Evolutionary conservation across 2,329 filamentous ascomycete genomes (phyloP), one percentile per base, ranked within the genome.

Genomic region (Saccharata proteae): DNA sequence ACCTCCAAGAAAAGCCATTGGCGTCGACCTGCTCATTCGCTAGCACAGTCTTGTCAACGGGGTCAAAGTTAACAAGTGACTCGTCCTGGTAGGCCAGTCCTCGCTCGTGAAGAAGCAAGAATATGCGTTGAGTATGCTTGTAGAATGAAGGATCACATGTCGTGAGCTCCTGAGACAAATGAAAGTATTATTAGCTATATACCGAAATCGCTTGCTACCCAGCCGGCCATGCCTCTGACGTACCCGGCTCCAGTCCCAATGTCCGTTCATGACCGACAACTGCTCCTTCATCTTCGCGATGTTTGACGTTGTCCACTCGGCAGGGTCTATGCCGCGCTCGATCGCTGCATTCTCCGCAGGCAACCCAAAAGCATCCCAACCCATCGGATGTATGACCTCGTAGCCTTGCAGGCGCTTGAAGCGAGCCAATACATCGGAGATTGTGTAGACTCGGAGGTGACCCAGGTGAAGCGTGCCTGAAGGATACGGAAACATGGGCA

Each of bases 11-110:
- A 44, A 65, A 73, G 18, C 85, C 85, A 47, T 83, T 78, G 29
- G 79, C 69, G 50, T 92, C 82, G n/a, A 93, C 83, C 57, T 93
- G 85, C 55, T 93, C 85, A 51, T 93, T 93, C 8, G 85, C 85
- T 37, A 93, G 64, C 11, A 93, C 85, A 0, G 85, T 93, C 51
- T 80, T 77, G 51, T 93, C 85, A 16, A 93, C 69, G 2, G 85
- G 85, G 43, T 93, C 85, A 59, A 82, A 93, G 55, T 93, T 93
- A 44, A 93, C 85, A 39, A 85, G 59, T 13, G 83, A 81, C 44
- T 90, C 77, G 19, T 74, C 75, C 49, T 85, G 84, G 53, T 90
- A 90, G 31, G 83, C 85, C 12, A 93, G 64, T 1, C 80, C 80
- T 37, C 71, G 69, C 41, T 80, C 63, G 50, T 80, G 69, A 4